Conservation (phyloP, 352 stramenopile species). For the Albugo laibachii region DNA sequence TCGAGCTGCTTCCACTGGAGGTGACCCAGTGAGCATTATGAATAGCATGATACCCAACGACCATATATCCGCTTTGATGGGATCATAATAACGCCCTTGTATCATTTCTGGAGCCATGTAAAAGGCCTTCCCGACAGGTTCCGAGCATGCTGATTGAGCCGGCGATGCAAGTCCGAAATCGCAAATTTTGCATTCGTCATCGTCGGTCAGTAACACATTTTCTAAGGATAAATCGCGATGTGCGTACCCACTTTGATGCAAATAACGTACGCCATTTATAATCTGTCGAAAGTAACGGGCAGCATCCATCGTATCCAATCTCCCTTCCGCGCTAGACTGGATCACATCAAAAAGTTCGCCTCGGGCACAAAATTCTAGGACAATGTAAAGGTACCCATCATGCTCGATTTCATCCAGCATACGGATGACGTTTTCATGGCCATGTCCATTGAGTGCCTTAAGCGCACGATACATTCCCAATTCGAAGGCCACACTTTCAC, state of each 20-base stretch:
- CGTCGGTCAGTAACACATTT: constrained; percentile 5
- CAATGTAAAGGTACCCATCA: too few species aligned
- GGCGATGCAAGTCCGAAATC: constrained; percentile 4
- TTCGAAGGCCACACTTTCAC: too few species aligned
- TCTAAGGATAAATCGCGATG: constrained; percentile 6
- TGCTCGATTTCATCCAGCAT: too few species aligned
- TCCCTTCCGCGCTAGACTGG: constrained; percentile 1
- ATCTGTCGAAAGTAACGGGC: constrained; percentile 6
- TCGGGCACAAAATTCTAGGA: constrained; percentile 28
- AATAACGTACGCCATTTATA: constrained; percentile 2
- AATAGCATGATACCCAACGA: constrained; percentile 45
- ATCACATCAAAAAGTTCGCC: constrained; percentile 21
- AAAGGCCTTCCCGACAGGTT: constrained; percentile 38
- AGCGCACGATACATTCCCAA: too few species aligned
- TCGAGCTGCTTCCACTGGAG: constrained; percentile 5
- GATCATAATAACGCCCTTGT: constrained; percentile 15
- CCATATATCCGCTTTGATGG: constrained; percentile 32
- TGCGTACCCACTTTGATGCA: constrained; percentile 4
- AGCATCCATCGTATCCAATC: constrained; percentile 1
- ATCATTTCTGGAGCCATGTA: constrained; percentile 51
- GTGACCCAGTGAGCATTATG: constrained; percentile 37
- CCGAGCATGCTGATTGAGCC: constrained; percentile 2
- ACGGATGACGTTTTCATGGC: too few species aligned
- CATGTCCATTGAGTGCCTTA: too few species aligned
- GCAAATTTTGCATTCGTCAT: constrained; percentile 1